phyloP scores from a whole-genome alignment of 495 filamentous ascomycete species.

The Podospora pseudoanserina region DNA sequence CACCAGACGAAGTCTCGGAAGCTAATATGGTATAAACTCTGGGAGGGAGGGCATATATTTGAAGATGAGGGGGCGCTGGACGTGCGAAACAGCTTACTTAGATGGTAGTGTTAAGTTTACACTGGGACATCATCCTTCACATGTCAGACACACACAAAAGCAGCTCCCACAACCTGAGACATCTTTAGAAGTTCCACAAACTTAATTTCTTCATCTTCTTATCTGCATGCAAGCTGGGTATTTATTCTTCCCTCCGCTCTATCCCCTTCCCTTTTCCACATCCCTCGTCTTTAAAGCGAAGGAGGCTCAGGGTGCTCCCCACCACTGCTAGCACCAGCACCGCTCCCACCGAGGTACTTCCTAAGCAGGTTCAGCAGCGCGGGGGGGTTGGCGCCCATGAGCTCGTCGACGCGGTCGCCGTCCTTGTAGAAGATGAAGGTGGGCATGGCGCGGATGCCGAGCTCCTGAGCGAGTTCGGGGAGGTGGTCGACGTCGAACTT shows the following conservation, averaged over 20 bases:
- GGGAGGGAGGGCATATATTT: too few relatives aligned
- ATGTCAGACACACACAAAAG: too few relatives aligned
- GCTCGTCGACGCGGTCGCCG: constrained; percentile 58
- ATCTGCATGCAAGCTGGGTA: neutral
- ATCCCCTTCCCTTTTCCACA: neutral
- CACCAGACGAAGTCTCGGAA: too few relatives aligned
- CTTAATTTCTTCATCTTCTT: too few relatives aligned
- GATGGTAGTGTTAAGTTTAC: too few relatives aligned
- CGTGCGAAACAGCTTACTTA: too few relatives aligned
- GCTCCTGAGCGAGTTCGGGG: constrained; percentile 68
- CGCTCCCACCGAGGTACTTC: constrained; percentile 12
- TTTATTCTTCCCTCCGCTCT: neutral
- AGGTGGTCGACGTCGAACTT: constrained; percentile 92
- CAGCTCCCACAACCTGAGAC: too few relatives aligned
- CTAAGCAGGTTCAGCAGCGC: constrained; percentile 19
- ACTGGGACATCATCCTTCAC: too few relatives aligned
- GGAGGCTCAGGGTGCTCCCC: neutral
- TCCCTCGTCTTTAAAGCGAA: neutral
- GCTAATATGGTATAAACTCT: too few relatives aligned
- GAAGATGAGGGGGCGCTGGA: too few relatives aligned
- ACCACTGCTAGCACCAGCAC: neutral
- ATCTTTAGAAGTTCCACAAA: too few relatives aligned
- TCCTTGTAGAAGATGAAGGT: constrained; percentile 85
- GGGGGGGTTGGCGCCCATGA: constrained; percentile 77
- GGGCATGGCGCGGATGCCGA: constrained; percentile 90